Evolutionary conservation across 2,329 filamentous ascomycete genomes (phyloP).

Genomic region (Rutstroemia sp.): DNA sequence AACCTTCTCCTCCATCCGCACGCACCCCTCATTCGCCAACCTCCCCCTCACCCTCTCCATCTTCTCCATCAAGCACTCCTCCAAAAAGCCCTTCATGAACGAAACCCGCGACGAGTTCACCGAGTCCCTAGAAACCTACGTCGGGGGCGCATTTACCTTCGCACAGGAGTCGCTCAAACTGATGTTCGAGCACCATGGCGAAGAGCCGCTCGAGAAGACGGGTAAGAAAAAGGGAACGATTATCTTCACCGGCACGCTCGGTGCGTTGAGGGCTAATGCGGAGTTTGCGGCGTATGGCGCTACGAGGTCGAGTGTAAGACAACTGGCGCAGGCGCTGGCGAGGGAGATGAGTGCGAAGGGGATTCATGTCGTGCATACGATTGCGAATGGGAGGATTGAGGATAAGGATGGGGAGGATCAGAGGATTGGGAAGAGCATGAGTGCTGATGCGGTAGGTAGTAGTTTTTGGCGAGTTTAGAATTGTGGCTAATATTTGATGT

Average conservation of each 20-base stretch:
- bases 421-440: constrained; percentile 45
- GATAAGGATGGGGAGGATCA: constrained; percentile 42
- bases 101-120: constrained; percentile 44
- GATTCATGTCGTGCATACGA: constrained; percentile 51
- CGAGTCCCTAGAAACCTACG: constrained; percentile 42
- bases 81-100: constrained; percentile 47
- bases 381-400: constrained; percentile 47
- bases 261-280: constrained; percentile 44
- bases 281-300: constrained; percentile 49
- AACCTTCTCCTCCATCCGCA: constrained; percentile 43
- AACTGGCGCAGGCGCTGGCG: constrained; percentile 47
- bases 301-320: constrained; percentile 35
- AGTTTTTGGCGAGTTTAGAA: too few species aligned
- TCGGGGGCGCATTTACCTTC: constrained; percentile 48
- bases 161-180: constrained; percentile 43
- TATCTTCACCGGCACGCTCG: constrained; percentile 50
- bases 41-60: constrained; percentile 46
- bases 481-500: background rate
- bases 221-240: constrained; percentile 47
- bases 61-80: constrained; percentile 48
- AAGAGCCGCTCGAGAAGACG: constrained; percentile 35
- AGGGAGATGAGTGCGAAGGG: constrained; percentile 50
- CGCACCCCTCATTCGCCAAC: constrained; percentile 38
- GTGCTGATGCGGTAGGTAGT: constrained; percentile 42
- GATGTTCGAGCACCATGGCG: constrained; percentile 44